Evolutionary conservation across 2,329 filamentous ascomycete species (phyloP), one percentile per base, ranked within the genome.

Genomic region (Plectosphaerella sp.): DNA sequence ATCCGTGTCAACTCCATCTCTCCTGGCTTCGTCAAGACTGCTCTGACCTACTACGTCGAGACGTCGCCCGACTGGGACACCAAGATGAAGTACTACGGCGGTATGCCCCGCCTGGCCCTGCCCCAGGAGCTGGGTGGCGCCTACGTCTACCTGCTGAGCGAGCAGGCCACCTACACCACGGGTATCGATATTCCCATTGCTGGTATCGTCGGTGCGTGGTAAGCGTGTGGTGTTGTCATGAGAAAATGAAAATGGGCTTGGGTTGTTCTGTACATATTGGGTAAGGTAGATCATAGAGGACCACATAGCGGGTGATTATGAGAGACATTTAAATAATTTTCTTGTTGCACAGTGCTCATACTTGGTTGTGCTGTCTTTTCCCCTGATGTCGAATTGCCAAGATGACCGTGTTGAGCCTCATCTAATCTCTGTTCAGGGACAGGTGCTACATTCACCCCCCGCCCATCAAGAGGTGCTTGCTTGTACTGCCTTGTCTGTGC

Each of bases 31-130:
- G 66, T 73, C 43, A 67, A 67, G 61, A 72, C 74, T 0, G 73
- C 72, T 6, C 67, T 78, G 66, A 77, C 74, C 7, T 77, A 75
- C 59, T 76, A 73, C 57, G 76, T 82, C 7, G 70, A 74, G 52
- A 71, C 71, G 16, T 67, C 72, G n/a, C 73, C 76, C 0, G 79
- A 82, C 60, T 82, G 78, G 79, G 74, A 77, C 53, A 65, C 71
- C 56, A 77, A 82, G 66, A 72, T 82, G 67, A 74, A 79, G 63
- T 80, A 82, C 59, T 82, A 82, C 58, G 77, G 79, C 3, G 78
- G 78, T 5, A 80, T 83, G 70, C 78, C 77, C 11, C 65, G 78
- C 28, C 57, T 83, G 28, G 79, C 79, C 0, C 70, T 76, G 42
- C 73, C 76, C 0, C 71, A 77, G 55, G 78, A 83, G 63, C 64